Percentiles rank a stretch among this genome's conserved stretches.
These are phyloP conservation scores for Yamadazyma friedrichii DNA, from an alignment of 1,139 yeast genomes.

Conservation along the genomic window DNA sequence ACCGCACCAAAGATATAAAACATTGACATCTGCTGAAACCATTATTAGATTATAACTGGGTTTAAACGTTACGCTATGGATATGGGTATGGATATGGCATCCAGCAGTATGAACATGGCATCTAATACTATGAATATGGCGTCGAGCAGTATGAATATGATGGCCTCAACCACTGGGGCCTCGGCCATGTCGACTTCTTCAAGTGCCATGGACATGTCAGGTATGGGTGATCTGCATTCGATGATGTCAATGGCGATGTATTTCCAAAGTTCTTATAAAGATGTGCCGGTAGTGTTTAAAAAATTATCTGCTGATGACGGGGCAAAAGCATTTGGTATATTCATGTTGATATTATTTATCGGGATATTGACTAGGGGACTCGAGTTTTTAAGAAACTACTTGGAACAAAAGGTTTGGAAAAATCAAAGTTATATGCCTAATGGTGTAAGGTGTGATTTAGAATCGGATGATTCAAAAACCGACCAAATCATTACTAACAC, in stretches of 20 bases:
- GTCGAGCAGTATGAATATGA: constrained; percentile 3
- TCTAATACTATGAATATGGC: constrained; percentile 3
- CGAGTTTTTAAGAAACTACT: constrained; percentile 56
- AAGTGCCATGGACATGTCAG: constrained; percentile 12
- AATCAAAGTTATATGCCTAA: constrained; percentile 29
- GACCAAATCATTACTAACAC: background rate
- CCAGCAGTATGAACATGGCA: constrained; percentile 2
- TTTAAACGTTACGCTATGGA: constrained; percentile 4
- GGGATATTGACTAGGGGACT: constrained; percentile 60
- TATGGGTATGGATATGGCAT: constrained; percentile 6
- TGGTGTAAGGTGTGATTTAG: background rate
- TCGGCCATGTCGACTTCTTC: constrained; percentile 9
- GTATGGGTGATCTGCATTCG: constrained; percentile 17
- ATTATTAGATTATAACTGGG: background rate
- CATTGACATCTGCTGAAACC: background rate
- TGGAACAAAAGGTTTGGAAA: constrained; percentile 65
- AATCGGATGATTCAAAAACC: background rate
- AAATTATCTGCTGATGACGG: constrained; percentile 49
- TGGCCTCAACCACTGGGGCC: constrained; percentile 1
- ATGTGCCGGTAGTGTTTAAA: constrained; percentile 63
- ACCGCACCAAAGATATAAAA: background rate
- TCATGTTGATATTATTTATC: constrained; percentile 54
- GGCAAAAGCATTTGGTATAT: constrained; percentile 72
- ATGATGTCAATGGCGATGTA: constrained; percentile 53
- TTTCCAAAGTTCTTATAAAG: constrained; percentile 48